phyloP scores from a whole-genome alignment of 441 rosid species.

The Jatropha podagrica region DNA sequence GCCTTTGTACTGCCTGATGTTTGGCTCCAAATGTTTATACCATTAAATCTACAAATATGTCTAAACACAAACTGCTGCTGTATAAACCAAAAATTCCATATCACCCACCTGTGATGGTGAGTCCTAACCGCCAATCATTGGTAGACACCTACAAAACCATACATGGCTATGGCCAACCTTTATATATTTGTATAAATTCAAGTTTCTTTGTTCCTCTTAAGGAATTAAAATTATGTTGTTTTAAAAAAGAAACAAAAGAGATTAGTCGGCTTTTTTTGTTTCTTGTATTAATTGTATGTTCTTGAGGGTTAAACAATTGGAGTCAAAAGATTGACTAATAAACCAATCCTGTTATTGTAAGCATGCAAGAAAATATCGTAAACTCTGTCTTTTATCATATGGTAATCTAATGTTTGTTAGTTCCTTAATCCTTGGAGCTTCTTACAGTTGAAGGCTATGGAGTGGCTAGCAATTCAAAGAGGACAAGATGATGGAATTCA shows the following conservation, averaged over 20 bases:
- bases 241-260: conserved; percentile 10
- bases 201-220: too few species aligned
- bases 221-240: not conserved
- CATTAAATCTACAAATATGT: not conserved
- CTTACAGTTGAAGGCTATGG: not conserved
- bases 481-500: conserved; percentile 28
- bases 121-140: conserved; percentile 24
- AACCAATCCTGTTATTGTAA: conserved; percentile 10
- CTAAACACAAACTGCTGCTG: conserved; percentile 23
- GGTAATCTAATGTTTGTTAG: conserved; percentile 14
- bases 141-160: not conserved
- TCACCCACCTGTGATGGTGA: conserved; percentile 21
- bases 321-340: not conserved
- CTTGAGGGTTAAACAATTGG: not conserved
- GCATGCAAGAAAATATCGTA: conserved; percentile 8
- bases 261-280: conserved; percentile 37
- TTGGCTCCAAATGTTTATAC: not conserved
- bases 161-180: not conserved
- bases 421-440: conserved; percentile 23
- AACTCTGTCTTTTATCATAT: conserved; percentile 4
- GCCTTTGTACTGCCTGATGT: not conserved
- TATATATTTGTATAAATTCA: not conserved
- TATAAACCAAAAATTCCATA: conserved; percentile 28
- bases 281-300: conserved; percentile 26
- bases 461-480: not conserved